Base-by-base conservation (phyloP, 2,329 filamentous ascomycete species). In the Mycosphaerella sp. region DNA sequence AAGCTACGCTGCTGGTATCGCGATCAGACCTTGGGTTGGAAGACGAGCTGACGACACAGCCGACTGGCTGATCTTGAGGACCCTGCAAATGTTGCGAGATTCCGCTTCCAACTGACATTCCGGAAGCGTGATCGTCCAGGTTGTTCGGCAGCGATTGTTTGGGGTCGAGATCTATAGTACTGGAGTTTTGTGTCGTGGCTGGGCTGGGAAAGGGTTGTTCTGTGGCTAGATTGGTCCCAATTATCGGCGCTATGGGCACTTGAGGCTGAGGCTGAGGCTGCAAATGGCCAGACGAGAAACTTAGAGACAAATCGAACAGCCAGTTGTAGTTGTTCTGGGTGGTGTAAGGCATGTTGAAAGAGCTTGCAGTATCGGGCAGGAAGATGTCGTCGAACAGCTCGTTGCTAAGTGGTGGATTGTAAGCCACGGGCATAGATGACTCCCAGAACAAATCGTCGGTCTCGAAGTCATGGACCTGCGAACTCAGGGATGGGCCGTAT, bases 271-370 rank as follows among this genome's bases (percentile, higher is more conserved):
- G 12, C 7, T 25, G 21, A 21, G 21, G 17, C 21, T 18, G 37
- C 7, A 10, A 14, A 17, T 12, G 18, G n/a, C 16, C 17, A 9
- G 16, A 6, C 10, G 37, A 13, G 7, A 44, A 40, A 18, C 37
- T 41, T 2, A 42, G n/a, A 12, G 43, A 37, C n/a, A 77, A 64
- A 40, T 79, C 75, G 58, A 83, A 83, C 2, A 84, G 62, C 79
- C 80, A 84, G 51, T 79, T 80, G 60, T 83, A 83, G 50, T 83
- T 80, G 55, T 73, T 72, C 53, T 79, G 79, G 1, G 80, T 82
- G 2, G 80, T 82, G 63, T 81, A 84, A 4, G 80, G 80, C 68
- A 81, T 44, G 49, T 84, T 83, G 62, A 84, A 84, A 0, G 79
- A 81, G 59, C 75, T 80, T 27, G 80, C 79, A 62, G 80, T 83